phyloP scores from a whole-genome alignment of 2,329 filamentous ascomycete genomes.

The Neonectria coccinea region DNA sequence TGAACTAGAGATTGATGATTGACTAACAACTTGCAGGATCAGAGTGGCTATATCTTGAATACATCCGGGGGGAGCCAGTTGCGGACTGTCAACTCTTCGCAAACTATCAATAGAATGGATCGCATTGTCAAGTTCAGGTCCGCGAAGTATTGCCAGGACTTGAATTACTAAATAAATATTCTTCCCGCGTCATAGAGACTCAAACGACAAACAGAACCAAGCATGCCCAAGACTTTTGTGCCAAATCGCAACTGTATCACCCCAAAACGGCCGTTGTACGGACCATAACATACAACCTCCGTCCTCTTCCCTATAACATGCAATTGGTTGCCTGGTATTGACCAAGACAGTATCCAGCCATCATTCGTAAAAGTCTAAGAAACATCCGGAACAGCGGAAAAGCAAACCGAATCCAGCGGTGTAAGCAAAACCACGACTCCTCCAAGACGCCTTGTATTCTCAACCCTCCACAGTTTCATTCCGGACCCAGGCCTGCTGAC shows the following conservation, averaged over 20 bases:
- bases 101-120: neutral
- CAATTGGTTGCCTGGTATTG: neutral
- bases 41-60: conserved; percentile 27
- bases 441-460: neutral
- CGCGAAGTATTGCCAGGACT: neutral
- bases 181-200: too few species aligned
- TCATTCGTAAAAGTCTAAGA: neutral
- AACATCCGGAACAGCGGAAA: neutral
- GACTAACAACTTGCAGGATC: conserved; percentile 32
- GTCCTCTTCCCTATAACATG: neutral
- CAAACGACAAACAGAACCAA: neutral
- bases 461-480: neutral
- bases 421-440: conserved; percentile 2
- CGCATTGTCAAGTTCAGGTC: neutral
- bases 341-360: neutral
- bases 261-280: neutral
- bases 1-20: too few species aligned
- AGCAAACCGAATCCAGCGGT: neutral
- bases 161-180: neutral
- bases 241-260: neutral
- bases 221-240: neutral
- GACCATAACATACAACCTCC: neutral
- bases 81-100: neutral
- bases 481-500: neutral
- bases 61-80: neutral